A percentile compares a stretch with the other conserved stretches of the same genome.
Conservation (phyloP, 768 basidiomycete genomes). For the Steccherinum ochraceum region DNA sequence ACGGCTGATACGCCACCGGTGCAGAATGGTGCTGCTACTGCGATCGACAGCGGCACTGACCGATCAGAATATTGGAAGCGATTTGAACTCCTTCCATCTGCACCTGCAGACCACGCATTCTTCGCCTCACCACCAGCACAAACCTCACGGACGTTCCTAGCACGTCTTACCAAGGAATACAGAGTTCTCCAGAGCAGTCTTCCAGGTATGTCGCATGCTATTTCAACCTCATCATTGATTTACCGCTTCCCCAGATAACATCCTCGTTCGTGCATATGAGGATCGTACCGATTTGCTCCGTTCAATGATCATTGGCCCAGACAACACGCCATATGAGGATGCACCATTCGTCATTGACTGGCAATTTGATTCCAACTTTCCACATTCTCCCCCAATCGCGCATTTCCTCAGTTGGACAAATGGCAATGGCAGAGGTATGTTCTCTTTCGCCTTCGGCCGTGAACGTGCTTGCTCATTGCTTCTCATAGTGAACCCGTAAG, state of each 20-base stretch:
- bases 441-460: background rate
- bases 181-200: slow-evolving; percentile 70
- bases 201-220: slow-evolving; percentile 55
- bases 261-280: slow-evolving; percentile 86
- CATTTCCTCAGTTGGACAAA: slow-evolving; percentile 94
- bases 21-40: too few species aligned
- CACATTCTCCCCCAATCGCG: slow-evolving; percentile 75
- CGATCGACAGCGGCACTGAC: too few species aligned
- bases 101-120: slow-evolving; percentile 82
- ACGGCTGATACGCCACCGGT: too few species aligned
- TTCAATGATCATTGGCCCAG: slow-evolving; percentile 85
- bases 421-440: slow-evolving; percentile 79
- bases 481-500: slow-evolving; percentile 69
- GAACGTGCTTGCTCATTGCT: background rate
- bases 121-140: slow-evolving; percentile 51
- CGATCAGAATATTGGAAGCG: slow-evolving; percentile 76
- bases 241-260: slow-evolving; percentile 50
- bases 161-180: slow-evolving; percentile 79
- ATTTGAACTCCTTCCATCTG: slow-evolving; percentile 73
- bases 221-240: background rate
- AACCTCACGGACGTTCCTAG: slow-evolving; percentile 67
- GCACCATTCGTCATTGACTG: slow-evolving; percentile 95
- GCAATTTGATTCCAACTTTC: slow-evolving; percentile 83
- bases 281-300: slow-evolving; percentile 83
- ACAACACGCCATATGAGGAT: slow-evolving; percentile 93